These are phyloP conservation scores for Cercospora sp. DNA, from an alignment of 2,329 filamentous ascomycete genomes.

Conservation along the genomic window DNA sequence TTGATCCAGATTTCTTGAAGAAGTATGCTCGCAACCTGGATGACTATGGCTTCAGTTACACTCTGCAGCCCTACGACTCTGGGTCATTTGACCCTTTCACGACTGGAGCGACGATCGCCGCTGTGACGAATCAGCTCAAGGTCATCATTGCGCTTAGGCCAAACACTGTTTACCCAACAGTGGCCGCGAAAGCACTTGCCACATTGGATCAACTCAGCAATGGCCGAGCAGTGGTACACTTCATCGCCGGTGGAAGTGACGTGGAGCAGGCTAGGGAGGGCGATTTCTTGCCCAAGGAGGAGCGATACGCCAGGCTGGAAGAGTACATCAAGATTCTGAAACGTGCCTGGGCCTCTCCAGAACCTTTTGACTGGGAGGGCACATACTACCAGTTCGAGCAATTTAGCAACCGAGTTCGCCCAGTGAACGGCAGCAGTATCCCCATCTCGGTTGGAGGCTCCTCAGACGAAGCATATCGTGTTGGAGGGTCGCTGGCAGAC, in stretches of 20 bases:
- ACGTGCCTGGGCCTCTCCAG: slow-evolving; percentile 58
- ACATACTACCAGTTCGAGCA: slow-evolving; percentile 62
- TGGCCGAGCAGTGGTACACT: slow-evolving; percentile 62
- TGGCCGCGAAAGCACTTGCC: slow-evolving; percentile 62
- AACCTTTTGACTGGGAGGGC: slow-evolving; percentile 63
- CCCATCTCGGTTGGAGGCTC: slow-evolving; percentile 62
- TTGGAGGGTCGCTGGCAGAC: slow-evolving; percentile 60
- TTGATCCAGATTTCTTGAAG: slow-evolving; percentile 58
- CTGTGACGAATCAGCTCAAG: slow-evolving; percentile 60
- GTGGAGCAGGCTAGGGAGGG: slow-evolving; percentile 62
- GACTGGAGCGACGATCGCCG: slow-evolving; percentile 58
- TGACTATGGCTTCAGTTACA: slow-evolving; percentile 64
- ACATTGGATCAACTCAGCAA: slow-evolving; percentile 61
- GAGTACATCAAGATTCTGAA: slow-evolving; percentile 64
- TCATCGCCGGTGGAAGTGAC: slow-evolving; percentile 64
- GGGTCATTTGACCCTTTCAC: slow-evolving; percentile 60
- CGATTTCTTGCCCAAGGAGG: slow-evolving; percentile 59
- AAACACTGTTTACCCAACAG: slow-evolving; percentile 63
- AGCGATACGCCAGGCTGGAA: slow-evolving; percentile 60
- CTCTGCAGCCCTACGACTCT: slow-evolving; percentile 61
- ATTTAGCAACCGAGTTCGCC: slow-evolving; percentile 58
- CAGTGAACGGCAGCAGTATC: slow-evolving; percentile 54
- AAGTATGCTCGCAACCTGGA: slow-evolving; percentile 61
- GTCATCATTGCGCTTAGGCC: slow-evolving; percentile 63
- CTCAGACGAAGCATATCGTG: slow-evolving; percentile 60